phyloP scores from a whole-genome alignment of 768 basidiomycete genomes.

The Boletus sp. region DNA sequence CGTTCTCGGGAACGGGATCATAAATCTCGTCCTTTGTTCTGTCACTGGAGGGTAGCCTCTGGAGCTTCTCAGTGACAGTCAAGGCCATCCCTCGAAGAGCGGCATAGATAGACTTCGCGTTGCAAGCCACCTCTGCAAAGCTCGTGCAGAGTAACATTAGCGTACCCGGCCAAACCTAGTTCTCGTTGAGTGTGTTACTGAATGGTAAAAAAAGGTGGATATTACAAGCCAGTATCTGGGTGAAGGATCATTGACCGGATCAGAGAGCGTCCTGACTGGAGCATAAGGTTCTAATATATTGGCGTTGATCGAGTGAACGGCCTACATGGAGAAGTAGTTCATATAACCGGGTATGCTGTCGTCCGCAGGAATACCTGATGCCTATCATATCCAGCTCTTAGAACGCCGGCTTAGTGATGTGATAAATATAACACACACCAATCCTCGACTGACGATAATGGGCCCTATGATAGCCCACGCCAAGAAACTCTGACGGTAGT shows the following conservation, averaged over 20 bases:
- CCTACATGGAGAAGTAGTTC: not conserved
- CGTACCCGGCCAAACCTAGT: not conserved
- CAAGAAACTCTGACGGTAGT: conserved; percentile 41
- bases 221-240: not conserved
- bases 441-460: conserved; percentile 38
- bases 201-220: not conserved
- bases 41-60: not conserved
- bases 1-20: not conserved
- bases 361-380: not conserved
- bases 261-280: not conserved
- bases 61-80: not conserved
- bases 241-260: not conserved
- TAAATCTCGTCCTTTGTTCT: not conserved
- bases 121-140: not conserved
- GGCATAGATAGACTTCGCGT: not conserved
- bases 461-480: conserved; percentile 66
- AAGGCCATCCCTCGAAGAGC: not conserved
- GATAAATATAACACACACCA: not conserved
- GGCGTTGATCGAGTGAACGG: not conserved
- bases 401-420: too few species aligned
- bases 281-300: not conserved
- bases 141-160: not conserved
- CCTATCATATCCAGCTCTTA: not conserved
- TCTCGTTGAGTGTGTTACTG: not conserved
- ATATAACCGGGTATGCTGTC: not conserved